Evolutionary conservation across 352 stramenopile genomes (phyloP), one percentile per base, ranked within the genome.

Genomic region (Aphanomyces astaci): DNA sequence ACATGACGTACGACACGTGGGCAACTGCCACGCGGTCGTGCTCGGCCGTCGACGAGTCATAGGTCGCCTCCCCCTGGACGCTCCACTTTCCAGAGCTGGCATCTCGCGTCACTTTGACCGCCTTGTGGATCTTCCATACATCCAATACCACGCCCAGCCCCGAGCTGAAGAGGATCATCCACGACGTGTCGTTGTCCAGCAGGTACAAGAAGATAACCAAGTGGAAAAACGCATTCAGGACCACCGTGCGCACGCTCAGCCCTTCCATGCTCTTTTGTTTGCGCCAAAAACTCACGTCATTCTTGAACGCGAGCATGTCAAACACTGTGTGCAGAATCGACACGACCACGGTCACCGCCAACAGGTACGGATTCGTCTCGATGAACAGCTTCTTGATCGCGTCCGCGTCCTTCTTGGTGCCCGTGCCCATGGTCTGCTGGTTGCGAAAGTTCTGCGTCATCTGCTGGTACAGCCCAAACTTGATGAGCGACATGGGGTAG

Each of bases 251-350:
- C 31, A 98, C 82, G 66, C 88, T 98, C 7, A 99, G 76, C 0
- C 97, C 97, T 31, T 90, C 93, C 24, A 99, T 83, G 72, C 90
- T 98, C 55, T 98, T 98, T 69, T 99, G 97, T 64, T 97, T 96
- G 51, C 88, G 82, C 97, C 97, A 99, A 78, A 99, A 99, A 51
- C 88, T 92, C 68, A 99, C 95, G 77, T 99, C 97, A 73, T 96
- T 98, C 75, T 98, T 98, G 76, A 99, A 99, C 11, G 97, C 98
- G 55, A 99, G 70, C 70, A 99, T 98, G 74, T 99, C 96, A 77
- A 99, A 99, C 7, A 99, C 76, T 43, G 98, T 96, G 81, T 99
- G 97, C 45, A 99, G 73, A 27, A 97, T 78, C 53, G 94, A 98
- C 46, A 98, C 97, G 33, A 96, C 63, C 24, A 98, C 82, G 1